Conservation (phyloP, 2,329 filamentous ascomycete species). For the Neonectria neomacrospora region DNA sequence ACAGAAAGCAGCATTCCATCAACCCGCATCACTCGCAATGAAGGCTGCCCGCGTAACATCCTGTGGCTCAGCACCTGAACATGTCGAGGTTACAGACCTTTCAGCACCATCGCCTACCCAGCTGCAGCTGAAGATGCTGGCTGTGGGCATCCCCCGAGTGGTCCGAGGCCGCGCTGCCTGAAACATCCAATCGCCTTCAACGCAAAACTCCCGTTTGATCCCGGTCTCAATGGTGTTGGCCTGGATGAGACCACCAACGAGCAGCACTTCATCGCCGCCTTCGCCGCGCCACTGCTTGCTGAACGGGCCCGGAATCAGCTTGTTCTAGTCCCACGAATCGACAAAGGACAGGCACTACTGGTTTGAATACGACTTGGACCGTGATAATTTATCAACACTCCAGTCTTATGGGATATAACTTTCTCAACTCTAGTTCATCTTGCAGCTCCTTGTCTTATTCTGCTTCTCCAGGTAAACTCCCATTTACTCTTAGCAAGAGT, state of each 20-base stretch:
- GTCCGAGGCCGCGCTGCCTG: slow-evolving; percentile 11
- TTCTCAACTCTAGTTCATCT: background rate
- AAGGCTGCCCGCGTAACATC: slow-evolving; percentile 12
- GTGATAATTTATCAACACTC: too few species aligned
- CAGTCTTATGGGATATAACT: too few species aligned
- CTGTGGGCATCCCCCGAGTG: slow-evolving; percentile 11
- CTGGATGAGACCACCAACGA: slow-evolving; percentile 22
- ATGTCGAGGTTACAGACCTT: slow-evolving; percentile 11
- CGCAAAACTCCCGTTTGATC: slow-evolving; percentile 18
- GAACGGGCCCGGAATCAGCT: slow-evolving; percentile 18
- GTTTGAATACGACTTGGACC: too few species aligned
- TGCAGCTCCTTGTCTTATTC: background rate
- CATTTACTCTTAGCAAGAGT: background rate
- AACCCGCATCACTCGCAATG: background rate
- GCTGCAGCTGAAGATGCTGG: slow-evolving; percentile 18
- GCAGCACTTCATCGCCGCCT: slow-evolving; percentile 21
- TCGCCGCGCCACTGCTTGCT: slow-evolving; percentile 14
- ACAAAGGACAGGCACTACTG: too few species aligned
- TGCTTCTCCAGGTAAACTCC: background rate
- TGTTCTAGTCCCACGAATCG: slow-evolving; percentile 14
- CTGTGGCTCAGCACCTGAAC: slow-evolving; percentile 7
- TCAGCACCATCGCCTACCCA: slow-evolving; percentile 5
- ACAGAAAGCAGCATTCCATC: slow-evolving; percentile 5
- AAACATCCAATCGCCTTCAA: slow-evolving; percentile 14
- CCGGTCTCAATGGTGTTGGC: slow-evolving; percentile 26